Evolutionary conservation across 768 basidiomycete species (phyloP).

Genomic region (Cytidiella melzeri): DNA sequence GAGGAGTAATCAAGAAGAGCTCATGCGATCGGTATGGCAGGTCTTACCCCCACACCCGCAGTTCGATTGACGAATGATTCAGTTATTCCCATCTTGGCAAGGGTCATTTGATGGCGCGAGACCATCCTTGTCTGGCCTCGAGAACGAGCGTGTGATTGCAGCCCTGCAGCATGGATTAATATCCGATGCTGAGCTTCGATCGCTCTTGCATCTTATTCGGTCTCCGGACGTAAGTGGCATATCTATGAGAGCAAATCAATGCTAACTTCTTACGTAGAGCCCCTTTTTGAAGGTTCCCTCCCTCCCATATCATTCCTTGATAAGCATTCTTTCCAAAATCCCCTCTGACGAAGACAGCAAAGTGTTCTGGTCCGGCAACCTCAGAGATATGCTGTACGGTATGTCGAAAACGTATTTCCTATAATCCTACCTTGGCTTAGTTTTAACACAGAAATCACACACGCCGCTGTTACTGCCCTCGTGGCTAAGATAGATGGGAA

Average conservation of each 20-base stretch:
- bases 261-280: conserved; percentile 39
- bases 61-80: no score
- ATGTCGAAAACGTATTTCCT: conserved; percentile 26
- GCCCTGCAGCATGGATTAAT: conserved; percentile 61
- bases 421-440: no score
- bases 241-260: conserved; percentile 1
- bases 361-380: conserved; percentile 60
- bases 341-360: conserved; percentile 70
- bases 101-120: conserved; percentile 65
- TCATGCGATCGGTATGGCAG: conserved; percentile 67
- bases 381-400: conserved; percentile 69
- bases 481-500: conserved; percentile 39
- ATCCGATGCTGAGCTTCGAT: conserved; percentile 59
- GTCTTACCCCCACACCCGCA: no score
- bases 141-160: conserved; percentile 49
- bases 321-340: conserved; percentile 72
- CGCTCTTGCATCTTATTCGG: conserved; percentile 62
- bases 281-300: conserved; percentile 84
- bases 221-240: conserved; percentile 60
- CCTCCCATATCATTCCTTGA: conserved; percentile 74
- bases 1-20: conserved; percentile 69
- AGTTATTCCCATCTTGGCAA: conserved; percentile 80
- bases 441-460: background rate
- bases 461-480: conserved; percentile 53
- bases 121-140: conserved; percentile 62